Conservation (phyloP, 148 eudicot genomes). For the Bassia scoparia region DNA sequence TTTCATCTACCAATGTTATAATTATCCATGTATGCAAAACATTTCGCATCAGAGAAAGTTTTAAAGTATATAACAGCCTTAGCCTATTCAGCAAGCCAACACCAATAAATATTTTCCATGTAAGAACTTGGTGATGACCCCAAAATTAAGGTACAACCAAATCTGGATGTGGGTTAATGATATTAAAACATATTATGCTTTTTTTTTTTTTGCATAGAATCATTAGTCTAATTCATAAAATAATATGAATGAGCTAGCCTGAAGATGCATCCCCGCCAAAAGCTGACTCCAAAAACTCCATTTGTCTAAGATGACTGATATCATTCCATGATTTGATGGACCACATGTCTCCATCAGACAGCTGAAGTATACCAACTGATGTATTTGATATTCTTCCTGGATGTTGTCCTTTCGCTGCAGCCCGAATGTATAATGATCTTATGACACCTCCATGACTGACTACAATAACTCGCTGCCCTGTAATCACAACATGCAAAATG, state of each 20-base stretch:
- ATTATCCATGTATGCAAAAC: not conserved
- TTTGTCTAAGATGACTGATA: conserved; percentile 61
- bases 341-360: conserved; percentile 57
- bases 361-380: conserved; percentile 61
- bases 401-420: conserved; percentile 39
- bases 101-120: not conserved
- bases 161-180: not conserved
- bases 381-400: conserved; percentile 57
- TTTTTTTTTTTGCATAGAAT: not conserved
- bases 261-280: conserved; percentile 82
- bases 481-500: conserved; percentile 13
- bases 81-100: not conserved
- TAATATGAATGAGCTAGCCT: conserved; percentile 40
- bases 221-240: not conserved
- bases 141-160: not conserved
- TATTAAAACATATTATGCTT: not conserved
- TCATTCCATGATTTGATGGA: conserved; percentile 74
- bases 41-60: not conserved
- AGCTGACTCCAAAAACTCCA: conserved; percentile 51
- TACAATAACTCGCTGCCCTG: conserved; percentile 75
- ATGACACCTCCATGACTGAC: conserved; percentile 84
- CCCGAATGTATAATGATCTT: conserved; percentile 54
- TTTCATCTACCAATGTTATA: too few relatives aligned
- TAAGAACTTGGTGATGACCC: not conserved
- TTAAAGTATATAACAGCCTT: not conserved